These are phyloP conservation scores for Phlebiopsis gigantea DNA, from an alignment of 768 basidiomycete species.

Conservation along the genomic window DNA sequence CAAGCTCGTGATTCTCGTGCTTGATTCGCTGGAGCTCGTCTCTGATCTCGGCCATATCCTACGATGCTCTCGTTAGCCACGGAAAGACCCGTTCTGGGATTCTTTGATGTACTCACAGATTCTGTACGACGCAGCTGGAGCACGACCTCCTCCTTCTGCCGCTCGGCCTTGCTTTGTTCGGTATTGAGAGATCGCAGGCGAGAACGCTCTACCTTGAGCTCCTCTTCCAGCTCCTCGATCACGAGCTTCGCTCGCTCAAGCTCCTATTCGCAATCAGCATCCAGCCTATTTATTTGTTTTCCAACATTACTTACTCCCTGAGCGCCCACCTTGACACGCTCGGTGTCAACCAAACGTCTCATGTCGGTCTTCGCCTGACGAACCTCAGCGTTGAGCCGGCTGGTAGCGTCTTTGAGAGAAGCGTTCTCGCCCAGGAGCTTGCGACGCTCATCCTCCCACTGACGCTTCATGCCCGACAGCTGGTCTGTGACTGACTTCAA, in stretches of 20 bases:
- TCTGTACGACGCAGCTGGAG: constrained; percentile 67
- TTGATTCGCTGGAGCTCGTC: constrained; percentile 63
- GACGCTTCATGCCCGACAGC: constrained; percentile 55
- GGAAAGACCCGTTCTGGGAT: neutral
- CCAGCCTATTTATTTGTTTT: neutral
- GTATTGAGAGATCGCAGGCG: constrained; percentile 56
- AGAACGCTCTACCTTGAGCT: constrained; percentile 66
- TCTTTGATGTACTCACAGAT: constrained; percentile 43
- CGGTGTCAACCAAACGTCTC: constrained; percentile 47
- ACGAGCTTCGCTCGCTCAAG: constrained; percentile 60
- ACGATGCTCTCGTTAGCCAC: constrained; percentile 2
- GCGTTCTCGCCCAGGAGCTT: constrained; percentile 66
- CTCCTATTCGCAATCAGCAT: constrained; percentile 41
- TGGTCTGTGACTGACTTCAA: constrained; percentile 58
- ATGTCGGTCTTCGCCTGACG: constrained; percentile 53
- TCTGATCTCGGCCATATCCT: constrained; percentile 81
- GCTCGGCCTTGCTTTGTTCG: constrained; percentile 57
- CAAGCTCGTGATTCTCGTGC: constrained; percentile 68
- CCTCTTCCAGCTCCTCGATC: constrained; percentile 64
- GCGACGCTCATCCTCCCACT: constrained; percentile 66
- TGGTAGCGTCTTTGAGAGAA: constrained; percentile 65
- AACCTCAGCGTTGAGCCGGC: constrained; percentile 58
- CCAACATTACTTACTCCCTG: constrained; percentile 50
- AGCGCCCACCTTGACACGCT: constrained; percentile 44
- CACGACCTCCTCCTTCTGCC: constrained; percentile 61